These are phyloP conservation scores for Mycena crocata DNA, from an alignment of 768 basidiomycete species.

Conservation along the genomic window DNA sequence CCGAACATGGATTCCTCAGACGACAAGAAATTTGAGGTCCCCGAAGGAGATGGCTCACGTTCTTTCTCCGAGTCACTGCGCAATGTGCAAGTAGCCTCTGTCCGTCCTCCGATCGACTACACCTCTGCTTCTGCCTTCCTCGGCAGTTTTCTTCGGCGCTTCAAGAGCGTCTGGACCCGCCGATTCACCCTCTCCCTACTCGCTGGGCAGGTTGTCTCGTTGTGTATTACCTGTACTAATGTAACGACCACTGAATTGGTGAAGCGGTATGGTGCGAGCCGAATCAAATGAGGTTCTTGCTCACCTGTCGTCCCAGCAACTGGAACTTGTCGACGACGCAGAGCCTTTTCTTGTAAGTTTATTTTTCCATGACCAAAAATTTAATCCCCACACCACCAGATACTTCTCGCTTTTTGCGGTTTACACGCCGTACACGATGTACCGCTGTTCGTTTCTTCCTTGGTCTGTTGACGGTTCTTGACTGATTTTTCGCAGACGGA, in stretches of 20 bases:
- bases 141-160: slow-evolving; percentile 66
- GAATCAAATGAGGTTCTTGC: background rate
- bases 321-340: slow-evolving; percentile 87
- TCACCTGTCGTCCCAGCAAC: slow-evolving; percentile 51
- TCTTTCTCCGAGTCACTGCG: slow-evolving; percentile 10
- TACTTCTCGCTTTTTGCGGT: slow-evolving; percentile 81
- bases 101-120: slow-evolving; percentile 75
- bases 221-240: slow-evolving; percentile 92
- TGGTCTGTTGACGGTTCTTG: background rate
- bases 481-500: slow-evolving; percentile 65
- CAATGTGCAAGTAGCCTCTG: slow-evolving; percentile 11
- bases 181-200: slow-evolving; percentile 77
- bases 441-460: slow-evolving; percentile 70
- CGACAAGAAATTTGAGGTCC: slow-evolving; percentile 20
- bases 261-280: slow-evolving; percentile 7
- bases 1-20: slow-evolving; percentile 29
- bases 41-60: slow-evolving; percentile 21
- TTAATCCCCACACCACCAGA: slow-evolving; percentile 48
- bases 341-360: slow-evolving; percentile 81
- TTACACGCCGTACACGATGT: slow-evolving; percentile 93
- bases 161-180: slow-evolving; percentile 82
- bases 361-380: background rate
- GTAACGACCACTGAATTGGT: slow-evolving; percentile 87
- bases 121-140: slow-evolving; percentile 67
- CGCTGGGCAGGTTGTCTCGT: slow-evolving; percentile 84